phyloP scores from a whole-genome alignment of 164 flowering plant species.

The Piper betle region DNA sequence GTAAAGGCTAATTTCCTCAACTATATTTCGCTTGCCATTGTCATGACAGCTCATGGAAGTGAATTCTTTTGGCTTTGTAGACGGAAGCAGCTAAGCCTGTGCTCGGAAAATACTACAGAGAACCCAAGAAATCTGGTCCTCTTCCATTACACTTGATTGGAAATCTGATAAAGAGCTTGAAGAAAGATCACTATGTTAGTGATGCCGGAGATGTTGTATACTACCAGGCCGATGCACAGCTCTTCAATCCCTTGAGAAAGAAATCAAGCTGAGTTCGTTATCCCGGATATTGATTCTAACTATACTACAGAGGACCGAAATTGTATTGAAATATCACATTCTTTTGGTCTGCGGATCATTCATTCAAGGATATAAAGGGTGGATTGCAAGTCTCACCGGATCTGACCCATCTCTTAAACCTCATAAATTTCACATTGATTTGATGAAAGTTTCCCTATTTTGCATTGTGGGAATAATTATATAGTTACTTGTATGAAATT shows the following conservation, averaged over 20 bases:
- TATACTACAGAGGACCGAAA: neutral
- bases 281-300: neutral
- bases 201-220: constrained; percentile 45
- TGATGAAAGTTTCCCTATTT: neutral
- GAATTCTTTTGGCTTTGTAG: constrained; percentile 13
- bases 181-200: constrained; percentile 38
- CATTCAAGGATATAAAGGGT: neutral
- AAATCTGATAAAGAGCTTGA: constrained; percentile 29
- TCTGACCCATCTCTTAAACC: neutral
- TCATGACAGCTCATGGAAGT: constrained; percentile 4
- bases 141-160: constrained; percentile 39
- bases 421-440: neutral
- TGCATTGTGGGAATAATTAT: neutral
- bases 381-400: neutral
- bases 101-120: constrained; percentile 46
- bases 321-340: neutral
- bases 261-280: constrained; percentile 3
- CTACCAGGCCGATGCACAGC: constrained; percentile 35
- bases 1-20: neutral
- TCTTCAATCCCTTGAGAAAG: constrained; percentile 6
- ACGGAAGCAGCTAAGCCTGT: constrained; percentile 53
- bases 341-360: neutral
- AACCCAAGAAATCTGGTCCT: constrained; percentile 44
- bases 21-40: neutral
- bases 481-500: neutral